A percentile compares a stretch with the other conserved stretches of the same genome.
These are phyloP conservation scores for Rossbeevera mucosa DNA, from an alignment of 768 basidiomycete species.

Conservation along the genomic window DNA sequence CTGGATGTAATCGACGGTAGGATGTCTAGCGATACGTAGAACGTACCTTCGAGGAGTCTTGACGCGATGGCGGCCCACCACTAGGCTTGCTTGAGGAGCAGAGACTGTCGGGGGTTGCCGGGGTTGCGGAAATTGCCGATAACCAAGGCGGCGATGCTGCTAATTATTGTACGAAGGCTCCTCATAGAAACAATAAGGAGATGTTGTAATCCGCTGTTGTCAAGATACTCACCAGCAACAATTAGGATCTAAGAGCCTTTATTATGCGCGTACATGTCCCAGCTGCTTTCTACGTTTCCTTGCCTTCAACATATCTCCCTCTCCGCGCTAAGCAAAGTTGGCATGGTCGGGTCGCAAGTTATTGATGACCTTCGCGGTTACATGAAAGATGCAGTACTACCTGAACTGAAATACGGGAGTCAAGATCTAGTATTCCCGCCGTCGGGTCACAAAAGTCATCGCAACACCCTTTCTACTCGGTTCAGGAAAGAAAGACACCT, in stretches of 20 bases:
- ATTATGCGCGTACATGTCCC: background rate
- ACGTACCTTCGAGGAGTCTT: slow-evolving; percentile 29
- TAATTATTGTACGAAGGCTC: background rate
- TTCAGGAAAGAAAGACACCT: slow-evolving; percentile 31
- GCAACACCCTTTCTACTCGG: slow-evolving; percentile 32
- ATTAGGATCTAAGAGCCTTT: slow-evolving; percentile 16
- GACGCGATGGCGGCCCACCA: slow-evolving; percentile 14
- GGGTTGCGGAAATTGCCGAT: slow-evolving; percentile 23
- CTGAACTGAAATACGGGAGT: slow-evolving; percentile 27
- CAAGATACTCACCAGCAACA: slow-evolving; percentile 8
- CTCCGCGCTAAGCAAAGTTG: background rate
- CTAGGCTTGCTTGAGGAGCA: slow-evolving; percentile 1
- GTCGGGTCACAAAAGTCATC: slow-evolving; percentile 33
- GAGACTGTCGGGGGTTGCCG: slow-evolving; percentile 19
- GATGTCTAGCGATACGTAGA: slow-evolving; percentile 3
- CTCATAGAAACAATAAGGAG: slow-evolving; percentile 20
- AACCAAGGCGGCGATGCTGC: background rate
- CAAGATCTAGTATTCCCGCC: slow-evolving; percentile 19
- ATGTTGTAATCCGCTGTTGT: slow-evolving; percentile 16
- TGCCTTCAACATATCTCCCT: background rate
- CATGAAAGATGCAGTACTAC: slow-evolving; percentile 32
- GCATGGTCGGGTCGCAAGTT: slow-evolving; percentile 26
- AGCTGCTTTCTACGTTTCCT: background rate
- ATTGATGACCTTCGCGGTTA: slow-evolving; percentile 33
- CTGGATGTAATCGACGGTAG: background rate